phyloP scores from a whole-genome alignment of 2,329 filamentous ascomycete species.

The Epichloe glyceriae region DNA sequence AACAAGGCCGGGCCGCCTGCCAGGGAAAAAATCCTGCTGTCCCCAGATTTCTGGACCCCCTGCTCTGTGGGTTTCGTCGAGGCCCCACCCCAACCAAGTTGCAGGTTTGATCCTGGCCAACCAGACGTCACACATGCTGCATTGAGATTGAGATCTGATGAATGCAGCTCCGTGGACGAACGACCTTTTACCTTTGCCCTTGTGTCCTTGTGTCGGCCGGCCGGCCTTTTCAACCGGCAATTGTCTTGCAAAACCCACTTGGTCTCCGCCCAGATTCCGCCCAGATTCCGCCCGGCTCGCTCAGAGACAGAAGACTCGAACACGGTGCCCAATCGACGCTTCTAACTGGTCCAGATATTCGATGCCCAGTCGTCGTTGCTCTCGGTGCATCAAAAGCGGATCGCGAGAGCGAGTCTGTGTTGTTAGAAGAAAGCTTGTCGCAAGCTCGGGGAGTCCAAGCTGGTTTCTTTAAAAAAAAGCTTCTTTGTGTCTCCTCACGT shows the following conservation, averaged over 20 bases:
- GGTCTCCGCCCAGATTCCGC: too few relatives aligned
- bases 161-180: not conserved
- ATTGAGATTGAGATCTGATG: not conserved
- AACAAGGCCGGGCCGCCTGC: too few relatives aligned
- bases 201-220: not conserved
- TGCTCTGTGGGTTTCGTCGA: not conserved
- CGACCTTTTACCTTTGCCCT: not conserved
- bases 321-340: constrained; percentile 8
- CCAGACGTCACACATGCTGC: not conserved
- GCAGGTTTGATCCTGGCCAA: not conserved
- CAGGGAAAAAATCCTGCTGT: not conserved
- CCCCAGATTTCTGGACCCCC: constrained; percentile 1
- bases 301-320: constrained; percentile 7
- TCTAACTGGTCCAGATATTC: constrained; percentile 9
- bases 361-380: not conserved
- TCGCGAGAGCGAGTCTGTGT: not conserved
- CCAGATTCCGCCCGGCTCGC: not conserved
- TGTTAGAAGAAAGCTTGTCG: constrained; percentile 1
- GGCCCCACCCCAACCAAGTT: not conserved
- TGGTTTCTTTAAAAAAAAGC: not conserved
- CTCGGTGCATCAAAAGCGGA: constrained; percentile 9
- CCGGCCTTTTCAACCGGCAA: not conserved
- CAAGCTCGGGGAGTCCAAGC: not conserved
- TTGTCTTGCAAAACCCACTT: not conserved
- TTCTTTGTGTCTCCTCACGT: not conserved